Evolutionary conservation across 768 basidiomycete genomes (phyloP).

Genomic region (Naganishia vishniacii): DNA sequence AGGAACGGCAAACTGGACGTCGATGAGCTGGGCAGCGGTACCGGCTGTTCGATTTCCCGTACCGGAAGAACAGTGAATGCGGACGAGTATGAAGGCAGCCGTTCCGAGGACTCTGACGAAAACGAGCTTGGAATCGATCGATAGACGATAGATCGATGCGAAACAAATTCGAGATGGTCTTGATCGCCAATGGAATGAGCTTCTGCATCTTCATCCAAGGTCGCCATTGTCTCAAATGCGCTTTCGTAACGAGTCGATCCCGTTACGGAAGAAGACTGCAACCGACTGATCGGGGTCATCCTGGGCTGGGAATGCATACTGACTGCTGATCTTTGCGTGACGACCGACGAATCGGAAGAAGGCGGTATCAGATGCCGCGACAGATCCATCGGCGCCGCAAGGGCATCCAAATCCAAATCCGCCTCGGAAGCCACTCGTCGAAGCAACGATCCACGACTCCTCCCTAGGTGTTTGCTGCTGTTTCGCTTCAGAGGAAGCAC

Average conservation of each 20-base stretch:
- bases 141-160: not conserved
- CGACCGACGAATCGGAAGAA: no score
- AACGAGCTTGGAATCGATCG: not conserved
- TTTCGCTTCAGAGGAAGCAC: constrained; percentile 5
- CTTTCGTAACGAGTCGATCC: not conserved
- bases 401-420: constrained; percentile 19
- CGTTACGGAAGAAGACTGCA: not conserved
- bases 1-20: no score
- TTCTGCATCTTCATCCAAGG: no score
- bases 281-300: constrained; percentile 1
- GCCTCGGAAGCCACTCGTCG: constrained; percentile 27
- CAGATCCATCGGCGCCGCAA: not conserved
- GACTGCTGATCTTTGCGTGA: not conserved
- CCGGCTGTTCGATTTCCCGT: not conserved
- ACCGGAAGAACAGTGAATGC: constrained; percentile 3
- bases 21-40: not conserved
- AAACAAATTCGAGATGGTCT: no score
- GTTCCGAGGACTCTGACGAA: constrained; percentile 5
- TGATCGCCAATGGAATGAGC: no score
- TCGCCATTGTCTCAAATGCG: not conserved
- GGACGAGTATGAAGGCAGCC: constrained; percentile 2
- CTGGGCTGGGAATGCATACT: not conserved
- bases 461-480: constrained; percentile 21
- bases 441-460: constrained; percentile 23
- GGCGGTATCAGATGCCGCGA: not conserved